Conservation (phyloP, 2,329 filamentous ascomycete genomes). For the Fusarium sp. region DNA sequence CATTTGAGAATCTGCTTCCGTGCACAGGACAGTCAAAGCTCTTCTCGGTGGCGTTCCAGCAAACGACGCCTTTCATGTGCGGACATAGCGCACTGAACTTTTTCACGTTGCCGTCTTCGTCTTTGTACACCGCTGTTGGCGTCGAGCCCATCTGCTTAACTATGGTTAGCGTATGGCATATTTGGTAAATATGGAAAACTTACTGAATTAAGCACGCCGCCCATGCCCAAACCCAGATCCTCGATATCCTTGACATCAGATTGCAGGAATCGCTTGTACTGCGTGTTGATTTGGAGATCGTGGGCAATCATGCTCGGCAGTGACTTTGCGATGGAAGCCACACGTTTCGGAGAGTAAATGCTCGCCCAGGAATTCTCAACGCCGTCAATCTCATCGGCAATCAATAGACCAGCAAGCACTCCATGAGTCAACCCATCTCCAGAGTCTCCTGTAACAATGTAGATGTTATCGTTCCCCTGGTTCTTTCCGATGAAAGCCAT, state of each 20-base stretch:
- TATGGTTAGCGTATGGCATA: neutral
- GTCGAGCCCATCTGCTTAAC: constrained; percentile 45
- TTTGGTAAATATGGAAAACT: rapidly evolving
- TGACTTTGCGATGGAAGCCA: constrained; percentile 61
- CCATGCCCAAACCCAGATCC: constrained; percentile 64
- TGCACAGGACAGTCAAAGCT: constrained; percentile 69
- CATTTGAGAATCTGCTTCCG: constrained; percentile 55
- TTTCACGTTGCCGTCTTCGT: constrained; percentile 65
- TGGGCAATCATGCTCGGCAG: constrained; percentile 63
- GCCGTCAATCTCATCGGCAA: constrained; percentile 69
- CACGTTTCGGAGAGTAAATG: constrained; percentile 66
- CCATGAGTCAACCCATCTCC: constrained; percentile 72
- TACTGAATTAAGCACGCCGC: constrained; percentile 67
- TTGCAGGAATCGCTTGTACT: constrained; percentile 70
- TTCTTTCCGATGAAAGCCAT: constrained; percentile 72
- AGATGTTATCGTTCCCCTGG: constrained; percentile 66
- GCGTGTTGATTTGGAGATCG: constrained; percentile 68
- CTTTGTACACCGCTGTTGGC: constrained; percentile 70
- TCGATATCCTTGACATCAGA: constrained; percentile 71
- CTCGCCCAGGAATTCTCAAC: constrained; percentile 64
- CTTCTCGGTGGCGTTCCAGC: constrained; percentile 70
- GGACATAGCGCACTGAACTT: constrained; percentile 70
- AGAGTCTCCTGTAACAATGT: constrained; percentile 70
- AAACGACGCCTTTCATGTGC: constrained; percentile 69
- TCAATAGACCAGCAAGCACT: constrained; percentile 66